phyloP scores from a whole-genome alignment of 1,139 yeast species.

The Suhomyces choctaworum region DNA sequence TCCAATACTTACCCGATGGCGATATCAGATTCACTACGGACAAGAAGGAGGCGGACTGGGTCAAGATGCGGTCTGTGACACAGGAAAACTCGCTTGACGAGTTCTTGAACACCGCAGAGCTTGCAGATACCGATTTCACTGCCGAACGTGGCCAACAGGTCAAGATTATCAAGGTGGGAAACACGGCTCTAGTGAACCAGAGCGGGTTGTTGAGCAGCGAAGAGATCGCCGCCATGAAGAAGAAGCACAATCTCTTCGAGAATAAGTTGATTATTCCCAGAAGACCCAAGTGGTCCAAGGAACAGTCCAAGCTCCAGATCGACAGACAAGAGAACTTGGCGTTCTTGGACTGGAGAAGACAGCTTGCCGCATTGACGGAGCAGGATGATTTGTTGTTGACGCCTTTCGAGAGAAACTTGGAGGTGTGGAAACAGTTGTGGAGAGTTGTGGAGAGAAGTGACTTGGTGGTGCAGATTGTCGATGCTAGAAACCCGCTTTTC shows the following conservation, averaged over 20 bases:
- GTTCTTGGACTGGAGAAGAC: constrained; percentile 91
- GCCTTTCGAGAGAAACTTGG: constrained; percentile 95
- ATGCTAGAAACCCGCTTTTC: constrained; percentile 90
- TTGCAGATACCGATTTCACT: constrained; percentile 94
- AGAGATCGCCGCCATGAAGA: constrained; percentile 63
- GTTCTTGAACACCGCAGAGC: constrained; percentile 88
- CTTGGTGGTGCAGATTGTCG: constrained; percentile 94
- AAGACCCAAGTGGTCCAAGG: constrained; percentile 81
- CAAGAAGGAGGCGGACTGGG: constrained; percentile 85
- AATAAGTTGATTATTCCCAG: constrained; percentile 90
- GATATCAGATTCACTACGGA: constrained; percentile 83
- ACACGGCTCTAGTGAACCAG: constrained; percentile 50
- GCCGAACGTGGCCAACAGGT: constrained; percentile 87
- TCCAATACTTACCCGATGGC: constrained; percentile 78
- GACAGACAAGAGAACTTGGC: constrained; percentile 89
- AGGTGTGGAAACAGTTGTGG: constrained; percentile 99
- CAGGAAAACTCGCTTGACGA: constrained; percentile 95
- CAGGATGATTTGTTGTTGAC: constrained; percentile 80
- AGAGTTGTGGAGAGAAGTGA: constrained; percentile 96
- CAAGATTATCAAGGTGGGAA: constrained; percentile 76
- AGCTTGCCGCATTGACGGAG: constrained; percentile 82
- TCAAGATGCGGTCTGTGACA: constrained; percentile 86
- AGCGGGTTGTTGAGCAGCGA: constrained; percentile 60
- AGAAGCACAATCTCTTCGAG: constrained; percentile 71
- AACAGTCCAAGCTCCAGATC: constrained; percentile 71